Base-by-base conservation (phyloP, 805 yeast species). In the Yarrowia sp. region DNA sequence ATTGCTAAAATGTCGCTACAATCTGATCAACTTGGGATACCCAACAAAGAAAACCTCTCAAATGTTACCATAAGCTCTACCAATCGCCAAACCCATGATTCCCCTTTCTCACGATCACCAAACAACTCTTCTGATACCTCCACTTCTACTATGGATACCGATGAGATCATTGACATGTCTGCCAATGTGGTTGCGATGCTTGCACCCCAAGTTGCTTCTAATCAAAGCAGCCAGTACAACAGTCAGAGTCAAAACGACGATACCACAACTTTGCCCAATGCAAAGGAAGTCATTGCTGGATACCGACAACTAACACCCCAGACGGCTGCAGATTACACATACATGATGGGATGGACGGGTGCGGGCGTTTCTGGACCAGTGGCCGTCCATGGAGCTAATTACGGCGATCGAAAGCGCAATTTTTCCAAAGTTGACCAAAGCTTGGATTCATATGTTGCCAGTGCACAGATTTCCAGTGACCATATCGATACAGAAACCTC, bases 241-340 rank as follows among this genome's bases (percentile, higher is more conserved):
- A 41, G 38, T 18, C 61, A 55, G 28, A 55, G 61, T 18, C 61
- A 39, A 14, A 38, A 51, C 22, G 61, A 39, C 8, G 61, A 55
- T 41, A 55, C 61, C 38, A 31, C 47, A 1, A 39, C 61, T 4
- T 13, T 55, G 13, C 61, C 61, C 4, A 38, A 55, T 10, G 45
- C 61, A 15, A 39, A 41, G 15, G 61, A 38, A 28, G 39, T 55
- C 1, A 17, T 39, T 1, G 47, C 47, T 15, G 61, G 47, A 55
- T 55, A 55, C 61, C 38, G 61, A 2, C 61, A 55, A 15, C 47
- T 55, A 15, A 55, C 61, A 5, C 61, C 61, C 7, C 61, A 39
- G 8, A 55, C 45, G 4, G 61, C 61, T 1, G 61, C 47, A 4
- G 61, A 55, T 41, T 55, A 55, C 28, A 55, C 61, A 11, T 55